phyloP scores from a whole-genome alignment of 2,329 filamentous ascomycete species.

The Xylariaceae sp. region DNA sequence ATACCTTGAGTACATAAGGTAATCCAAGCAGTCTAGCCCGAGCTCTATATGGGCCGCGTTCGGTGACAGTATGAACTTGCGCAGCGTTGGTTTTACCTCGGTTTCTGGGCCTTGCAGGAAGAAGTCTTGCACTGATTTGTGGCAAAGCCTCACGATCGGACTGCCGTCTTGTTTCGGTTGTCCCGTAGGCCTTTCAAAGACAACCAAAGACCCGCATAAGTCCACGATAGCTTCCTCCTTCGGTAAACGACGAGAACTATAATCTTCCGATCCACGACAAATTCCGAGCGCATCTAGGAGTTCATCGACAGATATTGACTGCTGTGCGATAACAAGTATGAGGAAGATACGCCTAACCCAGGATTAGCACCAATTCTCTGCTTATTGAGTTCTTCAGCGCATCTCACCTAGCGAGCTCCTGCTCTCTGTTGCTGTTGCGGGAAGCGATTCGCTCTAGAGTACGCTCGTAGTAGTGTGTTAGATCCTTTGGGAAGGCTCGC shows the following conservation, averaged over 20 bases:
- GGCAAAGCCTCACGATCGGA: conserved; percentile 5
- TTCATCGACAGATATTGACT: conserved; percentile 6
- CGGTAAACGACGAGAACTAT: conserved; percentile 4
- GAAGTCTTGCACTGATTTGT: conserved; percentile 10
- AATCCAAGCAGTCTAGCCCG: conserved; percentile 8
- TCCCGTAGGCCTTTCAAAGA: conserved; percentile 1
- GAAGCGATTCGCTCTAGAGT: conserved; percentile 4
- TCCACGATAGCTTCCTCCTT: conserved; percentile 8
- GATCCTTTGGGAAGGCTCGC: conserved; percentile 5
- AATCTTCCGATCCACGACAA: conserved; percentile 6
- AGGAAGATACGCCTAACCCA: conserved; percentile 8
- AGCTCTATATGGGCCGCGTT: conserved; percentile 5
- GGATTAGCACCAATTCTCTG: not conserved
- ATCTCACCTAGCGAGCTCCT: conserved; percentile 7
- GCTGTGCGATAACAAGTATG: conserved; percentile 3
- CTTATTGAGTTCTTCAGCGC: not conserved
- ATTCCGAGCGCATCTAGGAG: conserved; percentile 9
- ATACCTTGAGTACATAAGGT: conserved; percentile 9
- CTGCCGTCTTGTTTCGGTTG: not conserved
- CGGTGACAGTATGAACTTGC: conserved; percentile 7
- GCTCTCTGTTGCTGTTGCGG: conserved; percentile 4
- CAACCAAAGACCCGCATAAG: conserved; percentile 8
- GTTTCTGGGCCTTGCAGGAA: conserved; percentile 6
- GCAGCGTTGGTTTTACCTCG: conserved; percentile 1
- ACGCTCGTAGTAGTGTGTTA: conserved; percentile 8